Base-by-base conservation (phyloP, 2,329 filamentous ascomycete species). In the Penicillium sp. region DNA sequence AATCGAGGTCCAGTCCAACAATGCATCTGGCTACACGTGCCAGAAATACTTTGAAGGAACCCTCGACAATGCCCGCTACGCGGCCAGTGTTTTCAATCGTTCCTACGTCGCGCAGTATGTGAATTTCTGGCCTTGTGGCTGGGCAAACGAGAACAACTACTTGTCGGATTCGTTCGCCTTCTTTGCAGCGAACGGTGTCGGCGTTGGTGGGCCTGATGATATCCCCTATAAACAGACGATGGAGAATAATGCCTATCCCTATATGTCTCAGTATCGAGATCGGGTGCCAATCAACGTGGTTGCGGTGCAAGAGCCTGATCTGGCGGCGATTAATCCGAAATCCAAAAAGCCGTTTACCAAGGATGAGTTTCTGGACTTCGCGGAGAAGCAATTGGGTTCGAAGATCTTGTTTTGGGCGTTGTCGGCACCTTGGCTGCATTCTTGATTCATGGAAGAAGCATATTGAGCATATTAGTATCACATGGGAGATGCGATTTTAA, bases 151-250 rank as follows among this genome's bases (percentile, higher is more conserved):
- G 13, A 16, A 34, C 31, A 34, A 34, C 13, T 34, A 34, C 31
- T 2, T 34, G 31, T 34, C 31, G 6, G 31, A 34, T 34, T 34
- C 31, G 13, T 34, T 34, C 31, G 13, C 13, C 5, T 48, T 48
- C 46, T 48, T 48, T 24, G 46, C 46, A 5, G 46, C 39, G 9
- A 31, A 48, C 26, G 46, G 46, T 12, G 39, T 44, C 13, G 36
- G 33, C 6, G 28, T 53, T n/a, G 51, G 51, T 49, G 51, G 51
- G n/a, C 46, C 46, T 12, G 46, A 48, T 21, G 31, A 48, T 34
- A 48, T 48, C 26, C 46, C 46, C 28, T 26, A 33, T 38, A 48
- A 48, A 16, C 12, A 41, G 26, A 48, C 46, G 9, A 48, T 48
- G 46, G 46, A 48, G 38, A 42, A 42, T 26, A 48, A 48, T n/a